A percentile compares a stretch with the other conserved stretches of the same genome.
These are phyloP conservation scores for Coccomyxa sp. DNA, from an alignment of 139 green algal genomes.

Conservation along the genomic window DNA sequence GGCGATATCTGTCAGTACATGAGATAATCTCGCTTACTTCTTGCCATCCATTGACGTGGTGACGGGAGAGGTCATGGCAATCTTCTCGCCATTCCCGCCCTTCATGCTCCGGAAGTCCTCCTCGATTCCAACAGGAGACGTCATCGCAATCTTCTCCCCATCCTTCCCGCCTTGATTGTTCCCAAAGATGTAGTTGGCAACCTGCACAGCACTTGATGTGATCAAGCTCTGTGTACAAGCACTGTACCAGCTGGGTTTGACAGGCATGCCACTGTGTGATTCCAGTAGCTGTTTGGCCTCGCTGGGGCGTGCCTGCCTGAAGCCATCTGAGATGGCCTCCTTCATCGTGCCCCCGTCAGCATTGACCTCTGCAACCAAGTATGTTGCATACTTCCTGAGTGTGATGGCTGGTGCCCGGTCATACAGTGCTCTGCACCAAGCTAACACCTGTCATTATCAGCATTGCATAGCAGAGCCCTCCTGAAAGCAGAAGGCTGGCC, in stretches of 20 bases:
- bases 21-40: no score
- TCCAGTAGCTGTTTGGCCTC: no score
- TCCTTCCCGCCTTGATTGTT: constrained; percentile 33
- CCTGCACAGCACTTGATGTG: constrained; percentile 5
- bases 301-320: constrained; percentile 38
- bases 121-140: constrained; percentile 19
- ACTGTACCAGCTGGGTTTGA: no score
- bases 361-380: constrained; percentile 45
- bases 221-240: neutral
- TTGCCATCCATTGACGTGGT: constrained; percentile 29
- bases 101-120: constrained; percentile 1
- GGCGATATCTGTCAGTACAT: no score
- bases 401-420: constrained; percentile 7
- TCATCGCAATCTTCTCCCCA: constrained; percentile 38
- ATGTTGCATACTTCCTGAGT: constrained; percentile 41
- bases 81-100: constrained; percentile 12
- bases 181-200: constrained; percentile 66
- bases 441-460: neutral
- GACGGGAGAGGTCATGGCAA: constrained; percentile 66
- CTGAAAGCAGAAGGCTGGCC: neutral
- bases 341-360: constrained; percentile 24
- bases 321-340: constrained; percentile 27
- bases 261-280: no score
- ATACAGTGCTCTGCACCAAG: neutral
- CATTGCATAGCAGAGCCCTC: neutral